These are phyloP conservation scores for Eucalyptus regnans DNA, from an alignment of 345 rosid species.

Conservation along the genomic window DNA sequence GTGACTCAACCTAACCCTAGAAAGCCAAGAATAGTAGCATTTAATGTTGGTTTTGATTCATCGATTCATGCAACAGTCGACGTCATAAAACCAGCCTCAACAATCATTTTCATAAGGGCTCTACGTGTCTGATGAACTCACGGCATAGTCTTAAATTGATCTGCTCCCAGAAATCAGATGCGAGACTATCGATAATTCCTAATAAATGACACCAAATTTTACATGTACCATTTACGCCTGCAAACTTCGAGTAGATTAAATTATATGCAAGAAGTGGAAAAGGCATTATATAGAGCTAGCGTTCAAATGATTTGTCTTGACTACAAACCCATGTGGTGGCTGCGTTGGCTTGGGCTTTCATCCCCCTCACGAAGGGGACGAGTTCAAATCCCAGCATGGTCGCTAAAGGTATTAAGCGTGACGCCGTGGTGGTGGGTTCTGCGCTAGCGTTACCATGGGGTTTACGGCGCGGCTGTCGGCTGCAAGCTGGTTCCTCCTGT, in stretches of 20 bases:
- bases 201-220: background rate
- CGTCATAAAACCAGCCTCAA: background rate
- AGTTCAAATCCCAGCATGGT: too few species aligned
- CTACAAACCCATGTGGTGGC: too few species aligned
- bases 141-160: background rate
- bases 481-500: too few species aligned
- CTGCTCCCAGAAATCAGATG: background rate
- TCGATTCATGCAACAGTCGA: background rate
- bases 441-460: too few species aligned
- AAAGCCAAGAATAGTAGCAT: background rate
- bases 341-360: too few species aligned
- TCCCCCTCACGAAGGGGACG: too few species aligned
- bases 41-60: background rate
- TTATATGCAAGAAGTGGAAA: background rate
- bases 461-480: too few species aligned
- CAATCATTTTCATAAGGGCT: background rate
- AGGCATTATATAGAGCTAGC: background rate
- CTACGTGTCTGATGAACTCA: background rate
- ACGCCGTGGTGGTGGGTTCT: too few species aligned
- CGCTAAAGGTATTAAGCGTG: too few species aligned
- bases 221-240: background rate
- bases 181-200: background rate
- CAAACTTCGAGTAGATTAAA: background rate
- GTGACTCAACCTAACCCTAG: background rate
- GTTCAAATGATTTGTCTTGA: background rate